Evolutionary conservation across 495 filamentous ascomycete species (phyloP), one percentile per base, ranked within the genome.

Genomic region (Xylaria curta): DNA sequence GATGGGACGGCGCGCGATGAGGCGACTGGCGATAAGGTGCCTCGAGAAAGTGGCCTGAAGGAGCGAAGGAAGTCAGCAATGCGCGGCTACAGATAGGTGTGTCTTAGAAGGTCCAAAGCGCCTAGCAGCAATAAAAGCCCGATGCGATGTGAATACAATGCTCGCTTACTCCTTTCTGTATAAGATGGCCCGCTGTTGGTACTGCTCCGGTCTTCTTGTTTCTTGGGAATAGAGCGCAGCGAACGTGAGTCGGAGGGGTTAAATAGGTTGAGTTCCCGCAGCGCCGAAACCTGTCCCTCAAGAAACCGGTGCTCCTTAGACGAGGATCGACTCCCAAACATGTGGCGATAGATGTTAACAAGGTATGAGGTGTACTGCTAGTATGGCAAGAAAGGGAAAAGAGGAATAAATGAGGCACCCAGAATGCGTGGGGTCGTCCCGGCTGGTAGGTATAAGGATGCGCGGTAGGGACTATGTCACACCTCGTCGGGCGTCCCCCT

Each of bases 161-260:
- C 83, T 74, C 82, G 85, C 84, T 74, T 82, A 86, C 84, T 80
- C 79, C 83, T 85, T 68, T 86, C 83, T 21, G 83, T 74, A 71
- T 76, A 81, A 63, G 81, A 82, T 56, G 81, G 72, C 24, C 75
- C 76, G 44, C 72, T 75, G 60, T 71, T 62, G 33, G 71, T 21
- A 71, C 73, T 76, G 46, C 69, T 68, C 67, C 77, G 75, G 56
- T 75, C 76, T 28, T 75, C 76, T 26, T 83, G 81, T 76, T 80
- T 77, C 75, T 78, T 80, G 75, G 78, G 78, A 64, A 79, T 75
- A 76, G 79, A 83, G 75, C 80, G 79, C 61, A 81, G 64, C 69
- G 77, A 80, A 64, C 78, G 75, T 56, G 79, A 81, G 71, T 81
- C 77, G 49, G 71, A 58, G 51, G 79, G 77, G 44, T 73, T 75